A percentile compares a stretch with the other conserved stretches of the same genome.
Conservation (phyloP, 1,284 basidiomycete species). For the Ganoderma lucidum region DNA sequence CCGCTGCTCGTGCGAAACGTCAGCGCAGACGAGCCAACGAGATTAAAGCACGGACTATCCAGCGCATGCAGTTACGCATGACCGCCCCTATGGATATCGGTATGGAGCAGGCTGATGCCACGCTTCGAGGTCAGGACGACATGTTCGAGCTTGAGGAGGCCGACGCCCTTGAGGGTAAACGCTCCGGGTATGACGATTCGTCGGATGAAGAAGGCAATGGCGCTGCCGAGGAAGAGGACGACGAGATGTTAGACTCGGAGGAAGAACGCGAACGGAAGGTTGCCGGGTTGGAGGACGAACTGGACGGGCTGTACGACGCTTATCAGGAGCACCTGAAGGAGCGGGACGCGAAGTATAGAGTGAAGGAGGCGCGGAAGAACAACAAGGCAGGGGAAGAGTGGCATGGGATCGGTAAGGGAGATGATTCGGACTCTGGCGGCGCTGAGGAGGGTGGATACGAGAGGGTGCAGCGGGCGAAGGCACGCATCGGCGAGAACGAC, state of each 20-base stretch:
- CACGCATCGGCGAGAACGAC: slow-evolving; percentile 56
- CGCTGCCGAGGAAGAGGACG: slow-evolving; percentile 51
- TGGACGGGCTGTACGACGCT: slow-evolving; percentile 90
- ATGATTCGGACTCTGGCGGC: slow-evolving; percentile 49
- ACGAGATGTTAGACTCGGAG: slow-evolving; percentile 67
- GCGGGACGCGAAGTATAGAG: slow-evolving; percentile 91
- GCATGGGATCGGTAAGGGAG: slow-evolving; percentile 71
- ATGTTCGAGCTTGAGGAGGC: slow-evolving; percentile 85
- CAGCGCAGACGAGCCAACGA: slow-evolving; percentile 92
- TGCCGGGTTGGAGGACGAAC: slow-evolving; percentile 79
- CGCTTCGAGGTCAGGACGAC: slow-evolving; percentile 82
- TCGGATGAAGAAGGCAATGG: slow-evolving; percentile 49
- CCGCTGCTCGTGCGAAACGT: slow-evolving; percentile 77
- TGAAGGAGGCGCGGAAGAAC: slow-evolving; percentile 83
- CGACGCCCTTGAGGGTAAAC: slow-evolving; percentile 52
- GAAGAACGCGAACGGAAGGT: slow-evolving; percentile 77
- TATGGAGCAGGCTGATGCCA: slow-evolving; percentile 83
- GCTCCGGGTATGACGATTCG: slow-evolving; percentile 62
- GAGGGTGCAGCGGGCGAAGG: slow-evolving; percentile 69
- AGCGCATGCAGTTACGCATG: slow-evolving; percentile 98
- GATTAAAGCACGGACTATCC: slow-evolving; percentile 86
- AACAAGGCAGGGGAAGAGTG: slow-evolving; percentile 76
- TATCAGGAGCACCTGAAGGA: slow-evolving; percentile 88
- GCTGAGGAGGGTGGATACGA: slow-evolving; percentile 82
- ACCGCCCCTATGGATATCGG: slow-evolving; percentile 96